Conservation (phyloP, 2,329 filamentous ascomycete genomes). For the Harringtonia lauricola region DNA sequence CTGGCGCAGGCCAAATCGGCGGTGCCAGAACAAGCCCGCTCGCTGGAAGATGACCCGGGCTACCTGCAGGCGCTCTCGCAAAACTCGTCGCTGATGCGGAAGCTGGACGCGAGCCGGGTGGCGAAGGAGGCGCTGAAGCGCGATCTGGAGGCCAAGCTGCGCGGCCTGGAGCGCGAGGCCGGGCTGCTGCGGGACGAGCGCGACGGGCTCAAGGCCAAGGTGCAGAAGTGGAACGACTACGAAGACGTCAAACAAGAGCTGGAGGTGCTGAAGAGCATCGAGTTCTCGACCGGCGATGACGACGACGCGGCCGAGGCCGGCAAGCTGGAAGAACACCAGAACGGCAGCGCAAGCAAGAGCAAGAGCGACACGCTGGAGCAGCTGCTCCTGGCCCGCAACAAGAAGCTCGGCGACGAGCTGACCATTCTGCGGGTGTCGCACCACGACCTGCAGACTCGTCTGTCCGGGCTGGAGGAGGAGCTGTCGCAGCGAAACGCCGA, state of each 20-base stretch:
- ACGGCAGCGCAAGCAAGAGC: constrained; percentile 39
- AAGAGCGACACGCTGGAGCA: constrained; percentile 82
- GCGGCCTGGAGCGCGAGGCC: constrained; percentile 70
- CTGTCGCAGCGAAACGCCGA: constrained; percentile 75
- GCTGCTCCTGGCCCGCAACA: constrained; percentile 83
- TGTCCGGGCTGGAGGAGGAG: constrained; percentile 74
- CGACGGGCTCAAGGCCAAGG: constrained; percentile 66
- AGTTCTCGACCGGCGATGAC: constrained; percentile 86
- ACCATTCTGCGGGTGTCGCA: constrained; percentile 89
- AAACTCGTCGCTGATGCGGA: constrained; percentile 83
- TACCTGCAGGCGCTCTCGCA: constrained; percentile 85
- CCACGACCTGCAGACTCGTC: constrained; percentile 72
- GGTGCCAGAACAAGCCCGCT: constrained; percentile 46
- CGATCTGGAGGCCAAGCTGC: constrained; percentile 62
- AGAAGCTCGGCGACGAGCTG: constrained; percentile 89
- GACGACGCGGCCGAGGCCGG: constrained; percentile 42
- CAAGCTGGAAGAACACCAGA: constrained; percentile 22
- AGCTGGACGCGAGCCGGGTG: constrained; percentile 71
- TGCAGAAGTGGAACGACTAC: constrained; percentile 87
- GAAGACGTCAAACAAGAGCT: constrained; percentile 94
- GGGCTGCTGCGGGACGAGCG: constrained; percentile 67
- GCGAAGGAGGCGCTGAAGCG: constrained; percentile 76
- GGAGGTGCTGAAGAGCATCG: constrained; percentile 94
- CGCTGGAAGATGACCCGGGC: constrained; percentile 77
- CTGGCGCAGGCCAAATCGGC: constrained; percentile 80